A percentile compares a stretch with the other conserved stretches of the same genome.
Evolutionary conservation across 768 basidiomycete genomes (phyloP).

Genomic region (Cystobasidium onofrii): DNA sequence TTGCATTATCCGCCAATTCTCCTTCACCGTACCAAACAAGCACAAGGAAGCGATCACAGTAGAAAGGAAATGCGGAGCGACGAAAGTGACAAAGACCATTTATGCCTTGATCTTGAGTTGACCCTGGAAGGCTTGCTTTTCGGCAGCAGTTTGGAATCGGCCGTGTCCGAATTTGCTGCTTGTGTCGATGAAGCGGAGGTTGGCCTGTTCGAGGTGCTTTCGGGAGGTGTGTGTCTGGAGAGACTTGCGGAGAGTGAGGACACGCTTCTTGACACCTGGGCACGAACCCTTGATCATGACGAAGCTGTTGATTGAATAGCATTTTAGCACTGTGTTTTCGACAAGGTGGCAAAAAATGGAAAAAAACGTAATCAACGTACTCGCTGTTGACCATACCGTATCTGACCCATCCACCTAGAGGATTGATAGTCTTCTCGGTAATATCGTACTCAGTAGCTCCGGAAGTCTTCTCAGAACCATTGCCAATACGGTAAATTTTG

Average conservation of each 20-base stretch:
- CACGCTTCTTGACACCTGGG: slow-evolving; percentile 95
- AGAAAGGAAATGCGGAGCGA: neutral
- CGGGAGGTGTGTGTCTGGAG: slow-evolving; percentile 93
- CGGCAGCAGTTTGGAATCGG: slow-evolving; percentile 91
- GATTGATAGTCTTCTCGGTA: slow-evolving; percentile 76
- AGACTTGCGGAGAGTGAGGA: slow-evolving; percentile 92
- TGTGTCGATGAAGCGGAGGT: slow-evolving; percentile 87
- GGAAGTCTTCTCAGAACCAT: slow-evolving; percentile 65
- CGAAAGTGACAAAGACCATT: slow-evolving; percentile 11
- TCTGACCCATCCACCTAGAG: slow-evolving; percentile 98
- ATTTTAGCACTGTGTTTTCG: neutral
- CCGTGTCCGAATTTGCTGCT: slow-evolving; percentile 96
- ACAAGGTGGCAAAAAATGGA: slow-evolving; percentile 13
- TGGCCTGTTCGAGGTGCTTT: slow-evolving; percentile 81
- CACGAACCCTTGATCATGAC: slow-evolving; percentile 82
- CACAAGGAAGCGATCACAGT: neutral
- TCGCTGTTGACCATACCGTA: slow-evolving; percentile 99
- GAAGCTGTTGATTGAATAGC: slow-evolving; percentile 48
- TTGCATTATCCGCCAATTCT: neutral
- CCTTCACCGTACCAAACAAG: neutral
- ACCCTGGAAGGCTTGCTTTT: slow-evolving; percentile 82
- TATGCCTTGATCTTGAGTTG: slow-evolving; percentile 47
- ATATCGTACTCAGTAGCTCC: slow-evolving; percentile 92
- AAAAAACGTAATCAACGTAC: neutral
- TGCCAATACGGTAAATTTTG: slow-evolving; percentile 93